Conservation (phyloP, 352 stramenopile genomes). For the Phytophthora sp. region DNA sequence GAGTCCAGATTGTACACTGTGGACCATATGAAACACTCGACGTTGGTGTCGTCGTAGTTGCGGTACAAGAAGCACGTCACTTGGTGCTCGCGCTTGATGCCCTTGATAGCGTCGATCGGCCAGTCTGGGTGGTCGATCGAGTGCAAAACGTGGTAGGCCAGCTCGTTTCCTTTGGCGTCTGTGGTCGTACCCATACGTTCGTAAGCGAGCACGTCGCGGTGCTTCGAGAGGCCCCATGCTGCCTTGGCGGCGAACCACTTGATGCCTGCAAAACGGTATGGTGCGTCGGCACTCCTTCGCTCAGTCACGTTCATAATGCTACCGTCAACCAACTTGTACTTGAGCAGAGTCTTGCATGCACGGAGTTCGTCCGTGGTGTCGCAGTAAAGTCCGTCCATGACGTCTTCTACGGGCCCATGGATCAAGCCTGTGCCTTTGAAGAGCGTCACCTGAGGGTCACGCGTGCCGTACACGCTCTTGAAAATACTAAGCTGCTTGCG, state of each 20-base stretch:
- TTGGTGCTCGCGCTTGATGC: slow-evolving; percentile 53
- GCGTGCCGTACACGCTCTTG: slow-evolving; percentile 49
- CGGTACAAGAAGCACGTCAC: slow-evolving; percentile 57
- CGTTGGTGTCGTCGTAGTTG: slow-evolving; percentile 29
- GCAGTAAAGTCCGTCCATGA: slow-evolving; percentile 59
- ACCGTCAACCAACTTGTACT: slow-evolving; percentile 48
- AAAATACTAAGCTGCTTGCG: slow-evolving; percentile 49
- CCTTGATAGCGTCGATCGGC: slow-evolving; percentile 47
- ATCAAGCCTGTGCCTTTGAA: slow-evolving; percentile 47
- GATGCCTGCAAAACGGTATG: slow-evolving; percentile 54
- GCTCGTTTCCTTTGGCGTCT: slow-evolving; percentile 48
- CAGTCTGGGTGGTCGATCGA: slow-evolving; percentile 65
- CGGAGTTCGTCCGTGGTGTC: slow-evolving; percentile 53
- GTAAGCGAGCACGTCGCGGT: slow-evolving; percentile 51
- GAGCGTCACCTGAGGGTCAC: slow-evolving; percentile 47
- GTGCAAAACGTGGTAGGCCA: slow-evolving; percentile 62
- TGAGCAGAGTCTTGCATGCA: slow-evolving; percentile 44
- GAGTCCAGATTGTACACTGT: slow-evolving; percentile 51
- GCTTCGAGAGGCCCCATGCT: slow-evolving; percentile 44
- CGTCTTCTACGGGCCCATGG: slow-evolving; percentile 38
- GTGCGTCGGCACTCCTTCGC: slow-evolving; percentile 30
- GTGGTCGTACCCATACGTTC: slow-evolving; percentile 61
- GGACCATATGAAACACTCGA: slow-evolving; percentile 52
- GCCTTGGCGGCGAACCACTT: slow-evolving; percentile 52
- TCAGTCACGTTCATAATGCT: slow-evolving; percentile 53